A percentile compares a stretch with the other conserved stretches of the same genome.
These are phyloP conservation scores for Dicorynia guianensis DNA, from an alignment of 306 rosid species.

Conservation along the genomic window DNA sequence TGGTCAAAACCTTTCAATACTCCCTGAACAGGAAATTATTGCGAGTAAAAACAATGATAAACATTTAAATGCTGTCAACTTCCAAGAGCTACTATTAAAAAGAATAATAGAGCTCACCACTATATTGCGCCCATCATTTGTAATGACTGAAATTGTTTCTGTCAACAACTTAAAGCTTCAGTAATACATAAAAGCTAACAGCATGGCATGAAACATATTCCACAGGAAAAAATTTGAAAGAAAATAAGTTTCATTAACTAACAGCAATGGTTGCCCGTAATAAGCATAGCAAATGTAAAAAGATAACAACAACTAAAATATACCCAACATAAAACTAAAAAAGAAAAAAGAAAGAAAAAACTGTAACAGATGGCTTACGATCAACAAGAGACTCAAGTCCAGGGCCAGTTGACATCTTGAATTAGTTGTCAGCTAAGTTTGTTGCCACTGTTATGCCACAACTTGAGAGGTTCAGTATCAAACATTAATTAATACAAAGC, in stretches of 20 bases:
- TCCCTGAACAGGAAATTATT: constrained; percentile 58
- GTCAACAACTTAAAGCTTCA: constrained; percentile 36
- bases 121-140: constrained; percentile 93
- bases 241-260: not conserved
- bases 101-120: constrained; percentile 63
- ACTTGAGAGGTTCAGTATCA: constrained; percentile 1
- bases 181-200: not conserved
- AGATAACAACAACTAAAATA: not conserved
- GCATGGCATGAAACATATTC: not conserved
- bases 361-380: constrained; percentile 45
- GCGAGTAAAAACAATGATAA: not conserved
- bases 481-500: not conserved
- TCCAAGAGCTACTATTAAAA: not conserved
- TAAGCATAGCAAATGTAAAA: constrained; percentile 4
- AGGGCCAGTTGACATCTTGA: constrained; percentile 54
- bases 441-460: constrained; percentile 2
- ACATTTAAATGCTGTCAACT: not conserved
- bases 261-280: not conserved
- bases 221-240: constrained; percentile 12
- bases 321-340: not conserved
- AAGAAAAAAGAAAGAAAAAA: not conserved
- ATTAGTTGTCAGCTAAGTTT: not conserved
- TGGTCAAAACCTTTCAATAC: constrained; percentile 94
- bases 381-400: constrained; percentile 65
- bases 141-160: constrained; percentile 90